phyloP scores from a whole-genome alignment of 2,329 filamentous ascomycete genomes.

The Alternaria ethzedia region DNA sequence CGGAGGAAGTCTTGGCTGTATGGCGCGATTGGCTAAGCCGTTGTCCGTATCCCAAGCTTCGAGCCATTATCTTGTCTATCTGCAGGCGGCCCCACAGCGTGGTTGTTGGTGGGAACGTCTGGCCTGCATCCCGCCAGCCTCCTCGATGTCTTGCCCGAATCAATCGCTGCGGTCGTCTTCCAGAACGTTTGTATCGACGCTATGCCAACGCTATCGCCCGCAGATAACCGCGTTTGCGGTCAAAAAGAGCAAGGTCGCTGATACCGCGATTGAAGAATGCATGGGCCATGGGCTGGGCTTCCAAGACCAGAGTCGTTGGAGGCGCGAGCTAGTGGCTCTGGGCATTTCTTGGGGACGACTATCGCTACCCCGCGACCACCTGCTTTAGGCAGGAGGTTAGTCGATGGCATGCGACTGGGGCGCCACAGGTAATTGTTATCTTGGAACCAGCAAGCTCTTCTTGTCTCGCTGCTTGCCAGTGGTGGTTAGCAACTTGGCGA shows the following conservation, averaged over 20 bases:
- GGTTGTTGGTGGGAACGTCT: constrained; percentile 4
- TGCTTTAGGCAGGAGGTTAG: constrained; percentile 17
- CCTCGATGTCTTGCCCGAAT: not conserved
- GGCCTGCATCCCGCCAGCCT: not conserved
- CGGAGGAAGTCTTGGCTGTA: not conserved
- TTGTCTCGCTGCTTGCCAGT: constrained; percentile 16
- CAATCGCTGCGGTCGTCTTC: not conserved
- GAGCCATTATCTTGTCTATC: constrained; percentile 8
- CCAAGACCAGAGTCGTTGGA: constrained; percentile 7
- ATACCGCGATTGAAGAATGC: not conserved
- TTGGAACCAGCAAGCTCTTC: constrained; percentile 18
- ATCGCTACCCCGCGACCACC: not conserved
- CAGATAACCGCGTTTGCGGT: constrained; percentile 5
- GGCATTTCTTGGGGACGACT: constrained; percentile 9
- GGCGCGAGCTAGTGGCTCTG: constrained; percentile 8
- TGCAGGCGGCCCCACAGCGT: constrained; percentile 4
- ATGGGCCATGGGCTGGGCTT: not conserved
- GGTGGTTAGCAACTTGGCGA: constrained; percentile 20
- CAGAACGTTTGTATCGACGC: not conserved
- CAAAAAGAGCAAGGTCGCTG: constrained; percentile 4
- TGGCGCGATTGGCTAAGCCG: constrained; percentile 6
- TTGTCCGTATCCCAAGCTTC: constrained; percentile 9
- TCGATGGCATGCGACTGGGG: constrained; percentile 5
- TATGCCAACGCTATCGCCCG: not conserved
- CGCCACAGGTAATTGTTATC: constrained; percentile 19